Conservation (phyloP, 805 yeast genomes). For the Candida corydali region DNA sequence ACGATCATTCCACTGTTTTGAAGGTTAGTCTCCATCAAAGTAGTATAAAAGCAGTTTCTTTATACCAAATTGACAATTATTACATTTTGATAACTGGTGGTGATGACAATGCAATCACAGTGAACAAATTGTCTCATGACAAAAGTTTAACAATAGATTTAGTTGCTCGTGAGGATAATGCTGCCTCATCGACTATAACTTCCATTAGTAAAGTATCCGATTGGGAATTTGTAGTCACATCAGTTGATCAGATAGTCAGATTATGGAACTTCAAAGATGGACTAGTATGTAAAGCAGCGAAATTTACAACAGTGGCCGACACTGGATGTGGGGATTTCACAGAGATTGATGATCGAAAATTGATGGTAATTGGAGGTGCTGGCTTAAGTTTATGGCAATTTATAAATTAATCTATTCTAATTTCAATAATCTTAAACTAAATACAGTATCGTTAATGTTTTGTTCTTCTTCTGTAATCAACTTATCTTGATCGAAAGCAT, state of each 20-base stretch:
- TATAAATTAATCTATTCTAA: slow-evolving; percentile 38
- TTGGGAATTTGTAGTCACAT: slow-evolving; percentile 49
- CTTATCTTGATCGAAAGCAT: slow-evolving; percentile 29
- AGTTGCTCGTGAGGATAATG: slow-evolving; percentile 40
- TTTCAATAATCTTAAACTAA: slow-evolving; percentile 71
- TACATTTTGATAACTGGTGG: slow-evolving; percentile 70
- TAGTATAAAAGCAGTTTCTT: slow-evolving; percentile 63
- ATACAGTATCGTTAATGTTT: slow-evolving; percentile 65
- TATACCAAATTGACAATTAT: slow-evolving; percentile 12
- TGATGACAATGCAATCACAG: slow-evolving; percentile 74
- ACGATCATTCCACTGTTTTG: not conserved
- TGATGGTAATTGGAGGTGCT: slow-evolving; percentile 70
- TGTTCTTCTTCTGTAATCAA: slow-evolving; percentile 89
- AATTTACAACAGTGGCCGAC: slow-evolving; percentile 83
- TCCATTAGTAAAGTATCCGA: slow-evolving; percentile 41
- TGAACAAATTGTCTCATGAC: slow-evolving; percentile 16
- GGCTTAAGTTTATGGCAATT: slow-evolving; percentile 63
- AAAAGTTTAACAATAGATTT: slow-evolving; percentile 17
- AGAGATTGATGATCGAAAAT: slow-evolving; percentile 18
- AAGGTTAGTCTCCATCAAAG: slow-evolving; percentile 67
- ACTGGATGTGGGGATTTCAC: slow-evolving; percentile 67
- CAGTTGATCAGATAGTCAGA: slow-evolving; percentile 80
- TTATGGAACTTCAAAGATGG: slow-evolving; percentile 49
- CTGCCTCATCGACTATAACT: slow-evolving; percentile 88
- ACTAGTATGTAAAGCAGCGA: slow-evolving; percentile 28